Evolutionary conservation across 2,329 filamentous ascomycete genomes (phyloP), one percentile per base, ranked within the genome.

Genomic region (Aureobasidium vineae): DNA sequence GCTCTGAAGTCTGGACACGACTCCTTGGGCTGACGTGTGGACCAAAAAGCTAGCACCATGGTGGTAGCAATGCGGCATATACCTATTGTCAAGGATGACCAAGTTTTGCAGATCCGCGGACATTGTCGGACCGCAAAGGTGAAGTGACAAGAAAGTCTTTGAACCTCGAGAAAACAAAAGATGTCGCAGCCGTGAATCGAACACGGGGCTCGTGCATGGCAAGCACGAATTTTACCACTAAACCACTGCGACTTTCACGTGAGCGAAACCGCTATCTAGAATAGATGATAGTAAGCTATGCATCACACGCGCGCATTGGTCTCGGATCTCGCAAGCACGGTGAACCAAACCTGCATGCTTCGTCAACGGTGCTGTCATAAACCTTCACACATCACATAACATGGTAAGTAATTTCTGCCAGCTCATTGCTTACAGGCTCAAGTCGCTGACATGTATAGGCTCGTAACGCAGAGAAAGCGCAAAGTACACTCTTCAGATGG

Each of bases 381-480:
- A 23, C 1, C 6, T 13, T 15, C 45, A 40, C 45, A 52, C 45
- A 31, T 47, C 36, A 45, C 36, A 31, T 49, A 64, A 36, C 33
- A 64, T 64, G 61, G 61, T 64, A 19, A 54, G 61, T 36, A 33
- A 19, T 10, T 49, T 23, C 7, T 36, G 13, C 11, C 11, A n/a
- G 13, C 15, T 6, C 16, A 47, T 28, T n/a, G 8, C 23, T 4
- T 10, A 7, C 7, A 26, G 4, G 15, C 7, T 26, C 57, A 38
- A 36, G 11, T 6, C 21, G 16, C 45, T 52, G 40, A 63, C 45
- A 40, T 21, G 16, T 23, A 33, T 38, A 92, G 94, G 93, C 94
- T 75, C 94, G 94, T 76, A 97, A 98, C 79, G 94, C 91, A 53
- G 94, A 98, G 85, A 99, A 98, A 80, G 94, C 95, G 75, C 63